Evolutionary conservation across 2,329 filamentous ascomycete genomes (phyloP).

Genomic region (Bretziella fagacearum): DNA sequence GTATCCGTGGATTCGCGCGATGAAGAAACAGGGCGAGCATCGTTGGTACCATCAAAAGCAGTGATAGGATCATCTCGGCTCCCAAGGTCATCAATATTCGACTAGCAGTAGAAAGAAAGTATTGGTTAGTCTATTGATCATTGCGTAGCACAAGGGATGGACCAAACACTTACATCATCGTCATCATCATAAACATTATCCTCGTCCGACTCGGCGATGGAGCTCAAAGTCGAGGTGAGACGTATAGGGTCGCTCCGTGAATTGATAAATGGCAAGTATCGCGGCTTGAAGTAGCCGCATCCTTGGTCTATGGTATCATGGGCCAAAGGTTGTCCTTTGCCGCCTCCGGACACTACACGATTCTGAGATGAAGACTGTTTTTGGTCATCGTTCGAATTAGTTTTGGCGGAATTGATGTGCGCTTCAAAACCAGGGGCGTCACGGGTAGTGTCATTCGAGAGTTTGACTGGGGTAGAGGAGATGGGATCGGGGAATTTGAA

Average conservation of each 20-base stretch:
- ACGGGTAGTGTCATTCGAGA: too few species aligned
- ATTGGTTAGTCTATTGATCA: neutral
- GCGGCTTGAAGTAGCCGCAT: slow-evolving; percentile 7
- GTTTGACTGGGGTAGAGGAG: neutral
- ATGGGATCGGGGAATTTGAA: neutral
- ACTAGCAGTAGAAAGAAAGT: neutral
- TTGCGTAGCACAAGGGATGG: neutral
- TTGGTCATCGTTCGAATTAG: neutral
- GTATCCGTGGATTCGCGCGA: too few species aligned
- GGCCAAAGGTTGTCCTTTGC: neutral
- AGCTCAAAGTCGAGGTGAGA: slow-evolving; percentile 9
- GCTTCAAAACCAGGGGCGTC: too few species aligned
- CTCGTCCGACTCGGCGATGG: slow-evolving; percentile 13
- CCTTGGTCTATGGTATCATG: neutral
- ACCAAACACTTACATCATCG: slow-evolving; percentile 1
- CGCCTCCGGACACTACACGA: neutral
- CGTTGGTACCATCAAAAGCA: neutral
- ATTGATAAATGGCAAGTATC: slow-evolving; percentile 12
- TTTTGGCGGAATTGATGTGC: neutral
- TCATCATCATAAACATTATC: neutral
- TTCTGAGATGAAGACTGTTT: neutral
- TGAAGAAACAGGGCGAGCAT: neutral
- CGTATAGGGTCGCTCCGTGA: slow-evolving; percentile 13
- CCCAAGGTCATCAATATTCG: neutral
- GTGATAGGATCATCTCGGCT: neutral